Percentiles rank a stretch among this genome's conserved stretches.
These are phyloP conservation scores for Clarireedia paspali DNA, from an alignment of 2,329 filamentous ascomycete species.

Conservation along the genomic window DNA sequence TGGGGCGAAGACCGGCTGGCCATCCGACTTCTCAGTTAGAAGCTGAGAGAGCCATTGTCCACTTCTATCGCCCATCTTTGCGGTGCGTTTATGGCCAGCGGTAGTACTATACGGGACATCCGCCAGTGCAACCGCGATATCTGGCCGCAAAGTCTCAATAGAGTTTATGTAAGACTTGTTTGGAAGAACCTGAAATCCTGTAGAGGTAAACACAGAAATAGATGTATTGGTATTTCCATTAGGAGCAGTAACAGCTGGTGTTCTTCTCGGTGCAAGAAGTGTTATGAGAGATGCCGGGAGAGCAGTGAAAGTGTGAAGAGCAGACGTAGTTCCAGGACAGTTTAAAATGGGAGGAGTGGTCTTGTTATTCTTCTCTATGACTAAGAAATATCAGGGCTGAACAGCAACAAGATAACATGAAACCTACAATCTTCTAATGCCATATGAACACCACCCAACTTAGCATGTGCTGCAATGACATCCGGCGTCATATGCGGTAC, in stretches of 20 bases:
- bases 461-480: slow-evolving; percentile 57
- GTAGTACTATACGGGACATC: slow-evolving; percentile 56
- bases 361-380: slow-evolving; percentile 43
- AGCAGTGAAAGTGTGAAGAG: slow-evolving; percentile 70
- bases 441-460: slow-evolving; percentile 65
- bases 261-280: slow-evolving; percentile 69
- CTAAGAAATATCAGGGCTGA: slow-evolving; percentile 29
- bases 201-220: slow-evolving; percentile 75
- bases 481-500: slow-evolving; percentile 88
- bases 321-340: slow-evolving; percentile 29
- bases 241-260: slow-evolving; percentile 66
- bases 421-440: slow-evolving; percentile 86
- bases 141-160: slow-evolving; percentile 60
- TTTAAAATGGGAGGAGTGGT: slow-evolving; percentile 43
- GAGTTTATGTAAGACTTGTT: slow-evolving; percentile 62
- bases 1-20: slow-evolving; percentile 49
- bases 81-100: slow-evolving; percentile 63
- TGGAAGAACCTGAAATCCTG: slow-evolving; percentile 69
- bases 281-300: slow-evolving; percentile 58
- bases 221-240: slow-evolving; percentile 62
- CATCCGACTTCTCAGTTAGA: slow-evolving; percentile 35
- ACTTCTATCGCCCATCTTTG: slow-evolving; percentile 80
- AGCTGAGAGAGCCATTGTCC: slow-evolving; percentile 73
- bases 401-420: slow-evolving; percentile 15
- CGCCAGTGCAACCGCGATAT: slow-evolving; percentile 71